Evolutionary conservation across 805 yeast genomes (phyloP), one percentile per base, ranked within the genome.

Genomic region (Saccharomycopsis babjevae): DNA sequence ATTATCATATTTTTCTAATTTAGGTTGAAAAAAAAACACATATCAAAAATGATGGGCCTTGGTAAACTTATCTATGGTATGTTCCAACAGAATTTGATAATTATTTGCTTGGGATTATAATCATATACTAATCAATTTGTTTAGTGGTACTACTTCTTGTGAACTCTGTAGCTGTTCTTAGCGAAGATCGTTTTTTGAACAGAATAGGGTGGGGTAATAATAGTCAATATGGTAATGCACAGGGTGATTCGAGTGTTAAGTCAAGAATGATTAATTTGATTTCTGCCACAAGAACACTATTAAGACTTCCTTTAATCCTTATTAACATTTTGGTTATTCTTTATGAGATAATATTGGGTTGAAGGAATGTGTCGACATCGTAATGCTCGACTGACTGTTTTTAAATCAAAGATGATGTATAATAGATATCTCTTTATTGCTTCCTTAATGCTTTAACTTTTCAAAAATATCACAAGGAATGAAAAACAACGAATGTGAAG

Each of bases 141-240:
- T 25, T 38, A 73, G 77, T 81, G 60, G 72, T 78, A 28, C 71
- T 83, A n/a, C 76, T 83, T 57, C 65, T 78, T 56, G 77, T 82
- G 43, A 83, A 83, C 66, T 83, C 84, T 0, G 74, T 83, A 18
- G 86, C 86, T 0, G 81, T 83, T 25, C 73, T 83, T 52, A 80
- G 84, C 61, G 87, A 83, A 66, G 87, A 83, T 68, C 68, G 87
- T 58, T 83, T 83, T 66, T 74, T 83, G 62, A 81, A 81, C 72
- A 68, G 87, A 72, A 72, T 70, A 54, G 73, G 73, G 13, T 68
- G 71, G 65, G 68, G 71, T 43, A 32, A 60, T 42, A 38, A 54
- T 54, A 30, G 43, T 25, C 57, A 57, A 22, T 57, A 54, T 32
- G 58, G 54, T 50, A 56, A n/a, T 18, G 60, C 62, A 25, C 32